Conservation (phyloP, 495 filamentous ascomycete genomes). For the Amorphotheca resinae region DNA sequence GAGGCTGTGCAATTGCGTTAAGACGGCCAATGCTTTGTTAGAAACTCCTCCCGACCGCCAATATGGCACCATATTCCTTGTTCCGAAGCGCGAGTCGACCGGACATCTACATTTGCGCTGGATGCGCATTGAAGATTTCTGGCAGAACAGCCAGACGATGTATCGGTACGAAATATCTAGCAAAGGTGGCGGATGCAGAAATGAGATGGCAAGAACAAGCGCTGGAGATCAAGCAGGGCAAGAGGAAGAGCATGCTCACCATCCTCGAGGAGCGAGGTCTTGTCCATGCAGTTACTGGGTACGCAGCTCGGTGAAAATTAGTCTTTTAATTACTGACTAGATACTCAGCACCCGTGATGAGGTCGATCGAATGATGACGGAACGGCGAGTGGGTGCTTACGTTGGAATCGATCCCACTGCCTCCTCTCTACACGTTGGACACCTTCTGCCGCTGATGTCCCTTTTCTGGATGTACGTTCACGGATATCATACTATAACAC, state of each 20-base stretch:
- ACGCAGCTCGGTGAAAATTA: conserved; percentile 18
- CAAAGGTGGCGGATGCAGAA: conserved; percentile 41
- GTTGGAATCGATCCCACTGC: conserved; percentile 90
- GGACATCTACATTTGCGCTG: conserved; percentile 14
- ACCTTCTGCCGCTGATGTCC: conserved; percentile 88
- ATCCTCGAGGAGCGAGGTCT: conserved; percentile 70
- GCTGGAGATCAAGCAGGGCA: conserved; percentile 44
- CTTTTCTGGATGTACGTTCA: conserved; percentile 86
- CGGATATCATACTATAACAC: conserved; percentile 58
- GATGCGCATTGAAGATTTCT: conserved; percentile 13
- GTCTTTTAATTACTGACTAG: background rate
- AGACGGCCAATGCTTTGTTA: background rate
- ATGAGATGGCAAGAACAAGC: conserved; percentile 45
- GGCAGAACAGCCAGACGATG: conserved; percentile 21
- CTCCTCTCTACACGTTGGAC: conserved; percentile 78
- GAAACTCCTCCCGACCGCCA: background rate
- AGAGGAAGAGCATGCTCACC: conserved; percentile 48
- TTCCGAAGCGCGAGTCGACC: conserved; percentile 10
- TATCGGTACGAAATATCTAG: conserved; percentile 36
- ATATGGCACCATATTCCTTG: conserved; percentile 16
- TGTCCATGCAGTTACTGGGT: conserved; percentile 76
- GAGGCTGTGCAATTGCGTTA: background rate
- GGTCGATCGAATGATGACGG: conserved; percentile 57
- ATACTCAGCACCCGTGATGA: conserved; percentile 41
- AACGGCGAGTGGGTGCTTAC: conserved; percentile 65